Evolutionary conservation across 305 asterid species (phyloP).

Genomic region (Coffea humblotiana): DNA sequence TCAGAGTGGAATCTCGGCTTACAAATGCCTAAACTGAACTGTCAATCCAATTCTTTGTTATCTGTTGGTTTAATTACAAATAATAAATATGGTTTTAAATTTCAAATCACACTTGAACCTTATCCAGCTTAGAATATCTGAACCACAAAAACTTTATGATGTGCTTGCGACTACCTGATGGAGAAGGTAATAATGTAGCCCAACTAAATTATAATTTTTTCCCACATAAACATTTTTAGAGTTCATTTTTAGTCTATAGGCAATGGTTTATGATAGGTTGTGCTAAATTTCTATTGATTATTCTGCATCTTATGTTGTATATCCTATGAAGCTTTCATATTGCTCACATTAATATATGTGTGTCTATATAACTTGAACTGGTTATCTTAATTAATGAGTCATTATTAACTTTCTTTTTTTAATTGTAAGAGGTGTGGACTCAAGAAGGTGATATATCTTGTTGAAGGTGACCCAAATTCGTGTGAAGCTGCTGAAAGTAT

Average conservation of each 20-base stretch:
- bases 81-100: too few relatives aligned
- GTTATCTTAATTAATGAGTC: neutral
- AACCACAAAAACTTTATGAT: neutral
- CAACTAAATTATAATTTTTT: neutral
- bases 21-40: too few relatives aligned
- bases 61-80: neutral
- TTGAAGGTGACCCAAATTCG: conserved; percentile 95
- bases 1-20: too few relatives aligned
- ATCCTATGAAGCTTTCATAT: neutral
- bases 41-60: neutral
- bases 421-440: conserved; percentile 80
- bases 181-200: neutral
- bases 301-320: neutral
- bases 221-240: neutral
- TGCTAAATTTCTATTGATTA: neutral
- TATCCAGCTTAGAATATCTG: neutral
- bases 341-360: too few relatives aligned
- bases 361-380: too few relatives aligned
- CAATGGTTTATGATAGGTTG: neutral
- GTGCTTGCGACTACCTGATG: neutral
- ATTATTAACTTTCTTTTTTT: conserved; percentile 3
- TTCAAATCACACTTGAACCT: too few relatives aligned
- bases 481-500: conserved; percentile 92
- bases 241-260: neutral
- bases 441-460: conserved; percentile 89